Percentiles rank a stretch among this genome's conserved stretches.
These are phyloP conservation scores for Sporothrix pallida DNA, from an alignment of 2,329 filamentous ascomycete species.

Conservation along the genomic window DNA sequence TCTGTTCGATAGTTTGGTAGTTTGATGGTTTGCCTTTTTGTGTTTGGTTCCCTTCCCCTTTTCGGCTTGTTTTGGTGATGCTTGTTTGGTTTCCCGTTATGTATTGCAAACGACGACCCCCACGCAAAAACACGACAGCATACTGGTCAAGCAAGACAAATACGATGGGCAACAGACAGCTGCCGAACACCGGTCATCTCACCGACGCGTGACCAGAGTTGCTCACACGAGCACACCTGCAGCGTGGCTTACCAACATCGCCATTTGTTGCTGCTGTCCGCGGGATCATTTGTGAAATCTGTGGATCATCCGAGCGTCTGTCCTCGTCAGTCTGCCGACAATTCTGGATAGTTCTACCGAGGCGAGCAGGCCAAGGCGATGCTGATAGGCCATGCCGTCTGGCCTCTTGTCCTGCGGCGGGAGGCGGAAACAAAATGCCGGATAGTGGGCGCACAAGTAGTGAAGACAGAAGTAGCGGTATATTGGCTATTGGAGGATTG, in stretches of 20 bases:
- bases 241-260: background rate
- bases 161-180: background rate
- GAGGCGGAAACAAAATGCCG: conserved; percentile 22
- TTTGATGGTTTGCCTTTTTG: background rate
- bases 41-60: background rate
- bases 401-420: conserved; percentile 22
- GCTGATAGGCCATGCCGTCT: conserved; percentile 23
- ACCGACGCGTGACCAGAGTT: background rate
- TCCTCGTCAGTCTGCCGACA: background rate
- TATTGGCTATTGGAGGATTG: too few species aligned
- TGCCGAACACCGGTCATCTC: background rate
- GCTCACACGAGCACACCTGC: background rate
- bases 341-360: background rate
- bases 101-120: background rate
- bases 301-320: background rate
- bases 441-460: background rate
- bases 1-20: too few species aligned
- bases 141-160: background rate
- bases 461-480: background rate
- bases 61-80: background rate
- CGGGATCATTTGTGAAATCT: background rate
- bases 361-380: background rate
- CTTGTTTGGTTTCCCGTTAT: background rate
- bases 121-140: background rate
- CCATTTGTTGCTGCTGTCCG: background rate